phyloP scores from a whole-genome alignment of 352 stramenopile species.

The Globisporangium irregulare region DNA sequence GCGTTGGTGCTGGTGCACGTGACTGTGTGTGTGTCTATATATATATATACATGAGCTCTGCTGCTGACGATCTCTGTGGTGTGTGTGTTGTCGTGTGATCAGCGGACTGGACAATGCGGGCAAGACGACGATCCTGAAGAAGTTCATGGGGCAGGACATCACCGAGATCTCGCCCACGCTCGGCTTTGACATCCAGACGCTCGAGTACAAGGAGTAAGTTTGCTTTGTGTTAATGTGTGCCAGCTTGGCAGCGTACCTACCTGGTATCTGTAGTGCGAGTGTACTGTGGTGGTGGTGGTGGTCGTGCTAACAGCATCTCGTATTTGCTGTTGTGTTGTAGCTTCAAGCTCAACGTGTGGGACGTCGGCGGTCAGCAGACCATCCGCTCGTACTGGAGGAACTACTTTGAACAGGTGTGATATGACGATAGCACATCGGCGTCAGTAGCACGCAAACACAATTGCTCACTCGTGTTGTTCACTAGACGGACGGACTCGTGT shows the following conservation, averaged over 20 bases:
- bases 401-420: constrained; percentile 92
- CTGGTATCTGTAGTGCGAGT: not conserved
- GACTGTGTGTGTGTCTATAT: constrained; percentile 69
- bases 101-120: constrained; percentile 99
- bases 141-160: constrained; percentile 97
- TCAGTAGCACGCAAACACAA: too few species aligned
- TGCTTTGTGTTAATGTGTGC: not conserved
- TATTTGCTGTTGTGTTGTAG: constrained; percentile 10
- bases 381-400: constrained; percentile 98
- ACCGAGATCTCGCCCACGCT: constrained; percentile 97
- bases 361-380: constrained; percentile 97
- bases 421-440: too few species aligned
- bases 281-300: not conserved
- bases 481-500: constrained; percentile 98
- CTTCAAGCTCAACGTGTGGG: constrained; percentile 89
- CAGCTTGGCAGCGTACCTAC: too few species aligned
- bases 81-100: constrained; percentile 3
- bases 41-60: not conserved
- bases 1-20: constrained; percentile 11
- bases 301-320: not conserved
- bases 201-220: constrained; percentile 92
- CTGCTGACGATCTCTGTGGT: constrained; percentile 5
- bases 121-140: constrained; percentile 98
- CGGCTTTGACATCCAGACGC: constrained; percentile 99
- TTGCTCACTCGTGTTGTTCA: not conserved